A percentile compares a stretch with the other conserved stretches of the same genome.
Evolutionary conservation across 2,329 filamentous ascomycete genomes (phyloP).

Genomic region (Coniochaeta sp.): DNA sequence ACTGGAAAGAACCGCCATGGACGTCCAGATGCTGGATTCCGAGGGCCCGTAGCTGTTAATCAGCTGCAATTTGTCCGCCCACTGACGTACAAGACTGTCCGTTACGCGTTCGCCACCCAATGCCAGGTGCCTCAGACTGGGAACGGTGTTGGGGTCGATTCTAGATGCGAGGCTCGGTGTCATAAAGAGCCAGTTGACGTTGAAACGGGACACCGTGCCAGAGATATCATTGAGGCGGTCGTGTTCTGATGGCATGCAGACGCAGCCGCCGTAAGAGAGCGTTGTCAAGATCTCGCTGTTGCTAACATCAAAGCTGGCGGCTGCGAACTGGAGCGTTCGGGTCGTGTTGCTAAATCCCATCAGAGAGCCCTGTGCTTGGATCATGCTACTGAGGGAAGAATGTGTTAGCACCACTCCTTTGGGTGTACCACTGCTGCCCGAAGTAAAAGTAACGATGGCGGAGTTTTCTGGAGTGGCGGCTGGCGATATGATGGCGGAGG

Average conservation of each 20-base stretch:
- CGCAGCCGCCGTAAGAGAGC: neutral
- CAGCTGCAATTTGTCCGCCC: too few relatives aligned
- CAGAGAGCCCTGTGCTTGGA: too few relatives aligned
- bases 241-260: neutral
- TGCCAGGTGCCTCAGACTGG: too few relatives aligned
- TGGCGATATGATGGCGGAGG: too few relatives aligned
- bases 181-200: neutral
- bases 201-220: neutral
- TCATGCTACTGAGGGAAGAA: neutral
- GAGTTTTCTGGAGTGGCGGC: too few relatives aligned
- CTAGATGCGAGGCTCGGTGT: too few relatives aligned
- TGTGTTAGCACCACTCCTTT: neutral
- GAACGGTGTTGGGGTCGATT: too few relatives aligned
- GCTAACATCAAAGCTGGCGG: neutral
- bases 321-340: conserved; percentile 2
- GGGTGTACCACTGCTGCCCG: neutral
- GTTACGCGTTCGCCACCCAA: too few relatives aligned
- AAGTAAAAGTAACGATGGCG: neutral
- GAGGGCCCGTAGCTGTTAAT: too few relatives aligned
- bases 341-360: neutral
- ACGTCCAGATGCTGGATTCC: too few relatives aligned
- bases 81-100: too few relatives aligned
- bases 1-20: too few relatives aligned
- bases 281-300: neutral
- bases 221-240: neutral